Evolutionary conservation across 2,329 filamentous ascomycete species (phyloP), one percentile per base, ranked within the genome.

Genomic region (Diaporthe caulivora): DNA sequence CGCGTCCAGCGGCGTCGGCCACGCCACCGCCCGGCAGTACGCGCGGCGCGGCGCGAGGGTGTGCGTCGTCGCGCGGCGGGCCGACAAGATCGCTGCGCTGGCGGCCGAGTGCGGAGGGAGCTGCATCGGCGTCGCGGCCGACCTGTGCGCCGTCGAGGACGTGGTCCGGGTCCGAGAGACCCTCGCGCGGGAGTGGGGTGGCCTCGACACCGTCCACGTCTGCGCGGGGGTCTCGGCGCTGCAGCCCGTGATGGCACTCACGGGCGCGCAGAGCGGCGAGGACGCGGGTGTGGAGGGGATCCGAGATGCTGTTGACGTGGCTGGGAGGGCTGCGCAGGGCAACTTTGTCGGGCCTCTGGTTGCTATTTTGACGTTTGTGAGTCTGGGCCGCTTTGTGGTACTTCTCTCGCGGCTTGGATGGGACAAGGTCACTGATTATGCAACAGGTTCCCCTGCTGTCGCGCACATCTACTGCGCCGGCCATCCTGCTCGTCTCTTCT

Each of bases 191-290:
- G 75, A 76, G 51, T 82, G 80, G 81, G 78, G 74, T 11, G 80
- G 80, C 10, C 69, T 82, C 26, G 81, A 82, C 74, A 80, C 80
- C 1, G 69, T 82, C 53, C 78, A 80, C 21, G 65, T 82, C 4
- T 81, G 79, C 54, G 81, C 80, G 2, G 81, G 81, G 5, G 81
- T 82, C 7, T 81, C 80, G 47, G 80, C 81, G 26, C 77, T 82
- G 68, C 80, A 81, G 73, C 80, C 81, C 10, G 74, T 82, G 15
- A 79, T 82, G 80, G 75, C 72, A 8, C 71, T 82, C 37, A 74
- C 80, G 3, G 78, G 78, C 7, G 70, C 72, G 0, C 67, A 74
- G 18, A 74, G 75, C 7, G 67, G 74, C 0, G 76, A 77, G 24
- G 79, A 80, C 40, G 78, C 79, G 2, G 70, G 42, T 21, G 72